These are phyloP conservation scores for Durusdinium trenchii DNA, from an alignment of 73 alveolate species.

Conservation along the genomic window DNA sequence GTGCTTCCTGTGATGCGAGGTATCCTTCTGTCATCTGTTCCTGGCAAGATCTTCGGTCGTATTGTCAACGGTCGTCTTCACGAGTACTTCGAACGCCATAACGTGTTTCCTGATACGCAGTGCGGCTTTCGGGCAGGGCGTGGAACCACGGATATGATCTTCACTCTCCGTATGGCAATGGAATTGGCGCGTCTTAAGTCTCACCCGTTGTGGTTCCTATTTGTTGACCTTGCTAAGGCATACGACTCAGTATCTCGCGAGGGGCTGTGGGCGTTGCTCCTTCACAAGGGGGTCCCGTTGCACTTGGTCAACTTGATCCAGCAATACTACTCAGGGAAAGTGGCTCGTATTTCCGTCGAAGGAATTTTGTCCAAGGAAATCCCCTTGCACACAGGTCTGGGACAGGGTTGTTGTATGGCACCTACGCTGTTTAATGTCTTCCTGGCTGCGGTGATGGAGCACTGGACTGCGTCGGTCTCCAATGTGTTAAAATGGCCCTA, in stretches of 20 bases:
- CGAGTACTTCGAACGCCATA: background rate
- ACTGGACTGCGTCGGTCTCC: background rate
- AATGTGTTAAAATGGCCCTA: background rate
- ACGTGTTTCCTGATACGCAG: constrained; percentile 6
- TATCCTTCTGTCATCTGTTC: constrained; percentile 2
- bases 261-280: background rate
- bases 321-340: background rate
- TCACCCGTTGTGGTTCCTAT: background rate
- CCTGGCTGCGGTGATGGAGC: constrained; percentile 24
- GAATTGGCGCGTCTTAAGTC: background rate
- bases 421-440: constrained; percentile 6
- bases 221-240: constrained; percentile 15
- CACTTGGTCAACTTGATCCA: background rate
- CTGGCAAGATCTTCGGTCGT: background rate
- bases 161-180: background rate
- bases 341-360: background rate
- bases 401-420: constrained; percentile 41
- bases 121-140: constrained; percentile 42
- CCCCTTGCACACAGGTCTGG: background rate
- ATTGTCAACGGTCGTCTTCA: background rate
- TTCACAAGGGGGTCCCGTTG: background rate
- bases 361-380: background rate
- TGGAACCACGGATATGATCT: constrained; percentile 18
- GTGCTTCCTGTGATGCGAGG: background rate
- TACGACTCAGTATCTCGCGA: constrained; percentile 10